These are phyloP conservation scores for Mycena galopus DNA, from an alignment of 768 basidiomycete species.

Conservation along the genomic window DNA sequence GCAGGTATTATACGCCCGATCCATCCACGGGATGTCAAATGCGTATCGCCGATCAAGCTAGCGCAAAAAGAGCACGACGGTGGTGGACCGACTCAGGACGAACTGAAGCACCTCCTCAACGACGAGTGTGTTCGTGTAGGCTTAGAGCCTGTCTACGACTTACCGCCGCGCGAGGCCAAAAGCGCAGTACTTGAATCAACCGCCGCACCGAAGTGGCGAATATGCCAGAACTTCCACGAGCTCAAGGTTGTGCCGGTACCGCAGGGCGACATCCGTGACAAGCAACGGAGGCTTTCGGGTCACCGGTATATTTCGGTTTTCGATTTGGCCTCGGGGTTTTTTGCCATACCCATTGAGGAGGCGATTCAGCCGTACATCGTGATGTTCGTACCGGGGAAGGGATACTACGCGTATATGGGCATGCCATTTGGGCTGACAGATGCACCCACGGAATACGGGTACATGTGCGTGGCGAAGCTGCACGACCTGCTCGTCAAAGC, in stretches of 20 bases:
- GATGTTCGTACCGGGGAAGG: slow-evolving; percentile 53
- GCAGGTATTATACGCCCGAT: slow-evolving; percentile 50
- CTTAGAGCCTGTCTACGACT: slow-evolving; percentile 53
- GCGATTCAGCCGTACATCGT: slow-evolving; percentile 43
- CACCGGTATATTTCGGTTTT: slow-evolving; percentile 50
- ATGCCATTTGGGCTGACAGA: slow-evolving; percentile 59
- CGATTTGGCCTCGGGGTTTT: slow-evolving; percentile 56
- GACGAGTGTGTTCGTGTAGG: slow-evolving; percentile 47
- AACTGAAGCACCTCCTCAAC: slow-evolving; percentile 50
- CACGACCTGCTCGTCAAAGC: slow-evolving; percentile 41
- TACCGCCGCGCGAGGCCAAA: slow-evolving; percentile 38
- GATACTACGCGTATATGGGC: slow-evolving; percentile 47
- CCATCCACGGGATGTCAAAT: slow-evolving; percentile 49
- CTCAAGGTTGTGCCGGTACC: slow-evolving; percentile 46
- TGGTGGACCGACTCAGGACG: slow-evolving; percentile 45
- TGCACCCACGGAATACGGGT: slow-evolving; percentile 49
- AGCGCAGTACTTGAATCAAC: background rate
- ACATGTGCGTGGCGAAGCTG: slow-evolving; percentile 41
- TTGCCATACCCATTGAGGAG: slow-evolving; percentile 33
- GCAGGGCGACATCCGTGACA: slow-evolving; percentile 53
- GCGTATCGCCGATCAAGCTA: slow-evolving; percentile 49
- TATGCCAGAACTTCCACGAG: slow-evolving; percentile 54
- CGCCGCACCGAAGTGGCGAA: slow-evolving; percentile 47
- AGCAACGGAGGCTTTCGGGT: slow-evolving; percentile 51
- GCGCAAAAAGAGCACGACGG: slow-evolving; percentile 52